Base-by-base conservation (phyloP, 371 early-diverging fungal species). In the Blastocladiella emersonii region DNA sequence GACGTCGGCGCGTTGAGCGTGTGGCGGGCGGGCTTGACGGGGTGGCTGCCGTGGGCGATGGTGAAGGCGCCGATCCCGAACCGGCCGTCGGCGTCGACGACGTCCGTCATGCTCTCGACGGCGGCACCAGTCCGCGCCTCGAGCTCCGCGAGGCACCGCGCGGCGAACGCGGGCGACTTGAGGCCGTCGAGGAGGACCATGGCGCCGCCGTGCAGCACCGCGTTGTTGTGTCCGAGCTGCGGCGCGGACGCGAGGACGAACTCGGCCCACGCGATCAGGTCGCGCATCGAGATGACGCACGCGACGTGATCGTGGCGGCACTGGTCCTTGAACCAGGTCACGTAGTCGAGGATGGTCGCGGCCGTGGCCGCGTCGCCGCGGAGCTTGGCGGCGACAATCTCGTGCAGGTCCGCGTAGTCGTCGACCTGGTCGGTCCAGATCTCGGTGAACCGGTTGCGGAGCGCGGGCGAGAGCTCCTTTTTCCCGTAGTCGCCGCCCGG, bases 401-500 rank as follows among this genome's bases (percentile, higher is more conserved):
- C 72, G 36, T 69, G 67, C 61, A 95, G 70, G 70, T 98, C 98
- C 5, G 81, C 81, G 43, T 77, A 73, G 67, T 90, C 90, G 1
- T 81, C 80, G 3, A 95, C 86, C 30, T 87, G 78, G 7, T 93
- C 92, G 0, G 94, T 95, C 97, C 95, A 99, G 21, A 99, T 87
- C 71, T 99, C 99, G 2, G 99, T 98, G 73, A 99, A 99, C 68
- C 99, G 89, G 74, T 98, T 99, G 62, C 98, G 85, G 57, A 99
- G 83, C 3, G 99, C 99, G 41, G 98, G 98, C n/a, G 93, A 92
- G 19, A 99, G 82, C 74, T 99, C 99, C 77, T 95, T 95, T 78
- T 99, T 99, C 61, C 99, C 99, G 76, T 94, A 96, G 74, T 99
- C 99, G 61, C 95, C 98, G 63, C 98, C 97, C 15, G 99, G 99